Evolutionary conservation across 768 basidiomycete genomes (phyloP).

Genomic region (Lentinus tigrinus): DNA sequence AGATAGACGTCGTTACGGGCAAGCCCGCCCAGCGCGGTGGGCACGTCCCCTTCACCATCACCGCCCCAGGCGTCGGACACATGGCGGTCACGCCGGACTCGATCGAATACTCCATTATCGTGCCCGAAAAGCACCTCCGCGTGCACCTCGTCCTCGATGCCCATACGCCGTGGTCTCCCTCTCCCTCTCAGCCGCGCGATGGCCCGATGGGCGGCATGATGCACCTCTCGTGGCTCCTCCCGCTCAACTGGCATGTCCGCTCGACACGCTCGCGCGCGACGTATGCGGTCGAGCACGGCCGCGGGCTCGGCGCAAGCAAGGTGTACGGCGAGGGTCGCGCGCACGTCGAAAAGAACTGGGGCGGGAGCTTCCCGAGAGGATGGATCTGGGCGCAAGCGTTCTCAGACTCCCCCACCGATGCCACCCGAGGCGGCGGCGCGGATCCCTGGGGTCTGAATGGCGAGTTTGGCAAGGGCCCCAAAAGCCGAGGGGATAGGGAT

Average conservation of each 20-base stretch:
- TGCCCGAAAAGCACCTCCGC: constrained; percentile 9
- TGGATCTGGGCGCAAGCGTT: constrained; percentile 28
- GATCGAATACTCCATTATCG: constrained; percentile 18
- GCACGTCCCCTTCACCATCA: constrained; percentile 13
- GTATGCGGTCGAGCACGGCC: constrained; percentile 10
- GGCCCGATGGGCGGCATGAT: constrained; percentile 26
- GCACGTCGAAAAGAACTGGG: constrained; percentile 31
- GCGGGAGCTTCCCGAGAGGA: constrained; percentile 23
- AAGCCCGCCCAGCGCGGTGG: background rate
- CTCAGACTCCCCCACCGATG: too few relatives aligned
- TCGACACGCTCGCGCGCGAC: constrained; percentile 18
- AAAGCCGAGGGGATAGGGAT: background rate
- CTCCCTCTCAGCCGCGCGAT: background rate
- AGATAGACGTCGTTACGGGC: constrained; percentile 3
- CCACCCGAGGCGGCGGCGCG: too few relatives aligned
- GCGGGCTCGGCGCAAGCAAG: background rate
- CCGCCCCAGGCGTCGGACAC: constrained; percentile 17
- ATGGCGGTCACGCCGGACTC: constrained; percentile 14
- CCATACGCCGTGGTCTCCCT: constrained; percentile 17
- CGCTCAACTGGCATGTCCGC: constrained; percentile 29
- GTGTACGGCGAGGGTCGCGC: constrained; percentile 8
- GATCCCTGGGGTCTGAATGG: background rate
- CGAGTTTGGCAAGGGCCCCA: background rate
- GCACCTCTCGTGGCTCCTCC: constrained; percentile 18
- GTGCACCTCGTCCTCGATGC: constrained; percentile 15